Evolutionary conservation across 1,284 basidiomycete genomes (phyloP), one percentile per base, ranked within the genome.

Genomic region (Singerocomus inundabilis): DNA sequence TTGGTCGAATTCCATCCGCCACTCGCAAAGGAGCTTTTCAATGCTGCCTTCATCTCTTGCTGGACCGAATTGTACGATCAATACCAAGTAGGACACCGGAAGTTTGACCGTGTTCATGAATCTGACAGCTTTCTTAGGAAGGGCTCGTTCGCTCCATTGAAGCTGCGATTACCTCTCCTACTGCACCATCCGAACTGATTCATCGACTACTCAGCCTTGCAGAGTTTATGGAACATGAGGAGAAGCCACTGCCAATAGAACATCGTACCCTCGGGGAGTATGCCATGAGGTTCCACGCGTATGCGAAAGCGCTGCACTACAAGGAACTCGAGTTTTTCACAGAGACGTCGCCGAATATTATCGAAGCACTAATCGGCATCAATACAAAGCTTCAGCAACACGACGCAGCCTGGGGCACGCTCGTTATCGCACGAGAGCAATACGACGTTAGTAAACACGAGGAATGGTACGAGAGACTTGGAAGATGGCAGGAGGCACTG

Each of bases 181-280:
- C 79, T 5, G 85, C 93, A 3, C 93, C 96, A 0, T 81, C 91
- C 4, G 95, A 98, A 48, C 80, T 99, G 29, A 91, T 97, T n/a
- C 93, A 98, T 66, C 84, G 91, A 41, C 76, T 99, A 28, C 81
- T 99, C 53, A 95, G 95, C 68, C 78, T 99, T n/a, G 94, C 95
- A 8, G 97, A 99, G 69, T 99, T 99, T 68, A 98, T 99, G 92
- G 97, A 99, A 70, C 97, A 98, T 62, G 96, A 99, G 69, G 97
- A 99, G 69, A 98, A 98, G 67, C 82, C 92, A 1, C 76, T 99
- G 2, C 93, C 94, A 0, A 98, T 99, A 58, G 93, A 98, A 60
- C 88, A 96, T 57, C 84, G 91, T 44, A 91, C 91, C 12, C 81
- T 99, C 6, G 97, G 97, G 46, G 92, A 96, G 67, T 93, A 96